Conservation (phyloP, 352 stramenopile genomes). For the Globisporangium emineosum region DNA sequence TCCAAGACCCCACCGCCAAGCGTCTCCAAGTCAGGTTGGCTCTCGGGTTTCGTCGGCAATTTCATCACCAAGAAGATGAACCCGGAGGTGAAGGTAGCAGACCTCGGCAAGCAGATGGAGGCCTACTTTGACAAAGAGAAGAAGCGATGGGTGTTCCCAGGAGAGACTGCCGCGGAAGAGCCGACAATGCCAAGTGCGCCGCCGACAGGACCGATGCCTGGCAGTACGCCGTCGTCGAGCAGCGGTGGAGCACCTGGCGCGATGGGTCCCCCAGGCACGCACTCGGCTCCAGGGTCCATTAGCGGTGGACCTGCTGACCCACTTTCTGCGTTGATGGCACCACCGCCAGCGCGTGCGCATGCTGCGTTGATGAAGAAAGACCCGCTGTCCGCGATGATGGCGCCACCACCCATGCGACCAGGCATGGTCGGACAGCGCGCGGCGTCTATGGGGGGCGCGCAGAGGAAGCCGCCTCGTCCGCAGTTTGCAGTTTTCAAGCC, state of each 20-base stretch:
- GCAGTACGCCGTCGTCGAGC: constrained; percentile 40
- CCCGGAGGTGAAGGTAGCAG: constrained; percentile 77
- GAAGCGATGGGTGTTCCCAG: constrained; percentile 88
- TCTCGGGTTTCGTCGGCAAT: constrained; percentile 38
- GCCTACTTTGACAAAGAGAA: constrained; percentile 80
- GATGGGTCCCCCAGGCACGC: constrained; percentile 38
- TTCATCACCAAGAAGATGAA: constrained; percentile 81
- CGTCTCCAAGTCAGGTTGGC: constrained; percentile 58
- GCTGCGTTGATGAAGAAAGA: constrained; percentile 79
- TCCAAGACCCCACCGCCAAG: constrained; percentile 83
- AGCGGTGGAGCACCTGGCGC: constrained; percentile 24
- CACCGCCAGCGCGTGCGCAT: constrained; percentile 51
- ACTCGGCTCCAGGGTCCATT: constrained; percentile 72
- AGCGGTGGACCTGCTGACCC: constrained; percentile 46
- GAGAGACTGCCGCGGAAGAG: constrained; percentile 65
- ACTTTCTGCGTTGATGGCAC: constrained; percentile 80
- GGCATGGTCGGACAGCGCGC: constrained; percentile 35
- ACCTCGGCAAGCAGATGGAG: constrained; percentile 75
- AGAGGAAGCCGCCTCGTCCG: constrained; percentile 60
- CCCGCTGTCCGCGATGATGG: constrained; percentile 84
- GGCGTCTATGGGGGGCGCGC: constrained; percentile 22
- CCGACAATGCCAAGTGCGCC: constrained; percentile 60
- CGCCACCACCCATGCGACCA: constrained; percentile 50
- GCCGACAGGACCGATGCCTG: constrained; percentile 57
- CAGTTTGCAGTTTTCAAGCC: constrained; percentile 89